phyloP scores from a whole-genome alignment of 116 monocot species.

The Phalaenopsis hybrid region DNA sequence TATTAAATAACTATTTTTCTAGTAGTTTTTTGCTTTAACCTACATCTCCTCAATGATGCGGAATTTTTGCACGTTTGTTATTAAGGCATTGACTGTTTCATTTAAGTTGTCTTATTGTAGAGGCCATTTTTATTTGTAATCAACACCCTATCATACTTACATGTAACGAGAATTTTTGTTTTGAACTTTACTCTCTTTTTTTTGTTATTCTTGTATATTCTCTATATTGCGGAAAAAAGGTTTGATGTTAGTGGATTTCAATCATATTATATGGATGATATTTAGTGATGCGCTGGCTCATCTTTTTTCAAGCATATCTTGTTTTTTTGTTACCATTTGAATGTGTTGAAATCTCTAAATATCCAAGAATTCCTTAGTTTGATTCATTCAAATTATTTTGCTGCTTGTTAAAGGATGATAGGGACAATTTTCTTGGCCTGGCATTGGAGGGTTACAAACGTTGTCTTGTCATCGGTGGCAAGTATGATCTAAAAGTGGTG shows the following conservation, averaged over 20 bases:
- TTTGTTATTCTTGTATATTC: background rate
- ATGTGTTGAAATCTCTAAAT: background rate
- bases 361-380: background rate
- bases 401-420: conserved; percentile 59
- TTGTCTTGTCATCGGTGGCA: conserved; percentile 77
- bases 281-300: background rate
- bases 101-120: background rate
- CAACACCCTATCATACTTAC: background rate
- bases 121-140: background rate
- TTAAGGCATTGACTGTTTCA: background rate
- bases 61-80: background rate
- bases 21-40: background rate
- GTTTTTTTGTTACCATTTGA: background rate
- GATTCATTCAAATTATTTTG: background rate
- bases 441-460: conserved; percentile 83
- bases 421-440: conserved; percentile 73
- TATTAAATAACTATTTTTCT: background rate
- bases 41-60: background rate
- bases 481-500: conserved; percentile 96
- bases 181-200: background rate
- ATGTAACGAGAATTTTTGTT: background rate
- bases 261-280: background rate
- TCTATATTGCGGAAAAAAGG: background rate
- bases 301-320: background rate
- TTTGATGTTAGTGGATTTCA: background rate